Evolutionary conservation across 441 rosid species (phyloP), one percentile per base, ranked within the genome.

Genomic region (Kokia cookei): DNA sequence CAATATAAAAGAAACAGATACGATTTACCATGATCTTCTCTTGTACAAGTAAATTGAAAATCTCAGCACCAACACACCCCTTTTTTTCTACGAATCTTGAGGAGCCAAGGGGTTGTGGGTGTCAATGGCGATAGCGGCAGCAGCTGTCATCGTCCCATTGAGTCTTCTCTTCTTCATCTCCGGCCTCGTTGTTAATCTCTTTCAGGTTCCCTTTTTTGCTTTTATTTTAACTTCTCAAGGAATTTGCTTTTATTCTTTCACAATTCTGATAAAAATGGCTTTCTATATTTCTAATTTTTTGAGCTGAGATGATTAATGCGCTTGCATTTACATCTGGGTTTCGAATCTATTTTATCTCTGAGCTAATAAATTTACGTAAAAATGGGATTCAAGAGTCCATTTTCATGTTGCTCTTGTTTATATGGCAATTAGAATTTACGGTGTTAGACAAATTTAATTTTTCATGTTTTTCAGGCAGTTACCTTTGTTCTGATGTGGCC

Each of bases 91-190:
- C 51, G 35, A 65, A 65, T 40, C 54, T 42, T n/a, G 37, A 65
- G 54, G 6, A 29, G 40, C 27, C 51, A 1, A 35, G 3, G 14
- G 14, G n/a, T 24, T 37, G 12, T 14, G 62, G 54, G 19, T 15
- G 76, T 77, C 69, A 45, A 95, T 95, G 98, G 93, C 84, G 88
- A 78, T 95, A 77, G 81, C 83, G 75, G 97, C 93, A 19, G 97
- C 91, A 65, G 96, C 87, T 84, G 87, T 95, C 59, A 75, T 95
- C 82, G 86, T 95, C 73, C 99, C 99, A 35, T 51, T 95, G 74
- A 87, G 97, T 68, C 73, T 95, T 78, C 86, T 91, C 69, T 95
- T 95, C 84, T 91, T 95, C 86, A 62, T 84, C 53, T 95, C 99
- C 54, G 99, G 99, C 73, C 92, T 95, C 75, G 84, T 84, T 73